Evolutionary conservation across 2,329 filamentous ascomycete species (phyloP).

Genomic region (Pleoardoris graminearum): DNA sequence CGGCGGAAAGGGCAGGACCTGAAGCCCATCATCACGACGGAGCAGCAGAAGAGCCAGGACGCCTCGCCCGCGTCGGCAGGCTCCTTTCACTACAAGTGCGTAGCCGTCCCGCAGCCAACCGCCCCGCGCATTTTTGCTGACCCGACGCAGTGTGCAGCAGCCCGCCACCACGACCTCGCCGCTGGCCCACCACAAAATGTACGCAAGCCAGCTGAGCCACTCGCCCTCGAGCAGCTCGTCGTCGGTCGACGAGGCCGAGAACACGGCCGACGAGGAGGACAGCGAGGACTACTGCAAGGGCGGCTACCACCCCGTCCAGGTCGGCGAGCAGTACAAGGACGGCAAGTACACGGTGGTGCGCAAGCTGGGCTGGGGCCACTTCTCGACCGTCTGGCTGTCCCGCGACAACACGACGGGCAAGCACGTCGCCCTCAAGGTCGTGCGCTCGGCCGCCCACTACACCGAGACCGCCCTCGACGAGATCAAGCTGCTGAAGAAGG

Average conservation of each 20-base stretch:
- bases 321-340: constrained; percentile 97
- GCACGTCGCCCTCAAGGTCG: constrained; percentile 96
- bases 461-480: constrained; percentile 98
- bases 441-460: constrained; percentile 96
- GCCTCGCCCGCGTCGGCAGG: constrained; percentile 46
- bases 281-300: constrained; percentile 99
- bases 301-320: constrained; percentile 91
- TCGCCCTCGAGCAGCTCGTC: constrained; percentile 79
- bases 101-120: constrained; percentile 13
- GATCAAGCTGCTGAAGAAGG: constrained; percentile 96
- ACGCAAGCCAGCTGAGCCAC: constrained; percentile 64
- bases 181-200: constrained; percentile 51
- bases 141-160: constrained; percentile 39
- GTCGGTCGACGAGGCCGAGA: constrained; percentile 80
- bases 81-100: constrained; percentile 48
- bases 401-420: constrained; percentile 85
- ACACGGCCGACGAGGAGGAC: constrained; percentile 97
- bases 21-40: constrained; percentile 73
- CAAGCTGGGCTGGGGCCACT: constrained; percentile 97
- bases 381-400: constrained; percentile 91
- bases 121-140: constrained; percentile 18
- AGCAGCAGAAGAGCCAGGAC: constrained; percentile 55
- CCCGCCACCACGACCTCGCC: constrained; percentile 58
- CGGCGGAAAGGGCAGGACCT: constrained; percentile 69
- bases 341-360: constrained; percentile 94